Conservation (phyloP, 1,139 yeast species). For the Candida buenavistaensis region DNA sequence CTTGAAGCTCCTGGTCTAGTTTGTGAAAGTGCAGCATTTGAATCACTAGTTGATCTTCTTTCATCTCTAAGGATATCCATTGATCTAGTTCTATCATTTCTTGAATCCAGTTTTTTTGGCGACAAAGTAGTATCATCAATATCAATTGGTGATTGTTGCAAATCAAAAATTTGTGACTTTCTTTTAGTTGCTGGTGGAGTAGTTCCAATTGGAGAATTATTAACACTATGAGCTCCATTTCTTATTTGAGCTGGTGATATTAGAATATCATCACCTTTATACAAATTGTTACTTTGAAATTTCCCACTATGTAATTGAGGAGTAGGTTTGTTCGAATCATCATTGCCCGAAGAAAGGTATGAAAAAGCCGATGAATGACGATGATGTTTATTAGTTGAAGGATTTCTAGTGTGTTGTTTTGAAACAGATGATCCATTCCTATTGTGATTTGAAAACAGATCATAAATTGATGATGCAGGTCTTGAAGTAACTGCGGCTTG, state of each 20-base stretch:
- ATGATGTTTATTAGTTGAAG: slow-evolving; percentile 22
- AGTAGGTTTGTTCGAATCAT: slow-evolving; percentile 5
- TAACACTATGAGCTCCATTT: slow-evolving; percentile 15
- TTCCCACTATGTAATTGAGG: slow-evolving; percentile 4
- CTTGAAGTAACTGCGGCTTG: slow-evolving; percentile 17
- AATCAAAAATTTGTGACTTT: slow-evolving; percentile 9
- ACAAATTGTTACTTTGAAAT: slow-evolving; percentile 9
- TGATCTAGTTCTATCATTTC: slow-evolving; percentile 16
- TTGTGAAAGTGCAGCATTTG: slow-evolving; percentile 7
- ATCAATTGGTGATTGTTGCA: slow-evolving; percentile 21
- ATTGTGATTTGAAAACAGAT: slow-evolving; percentile 30
- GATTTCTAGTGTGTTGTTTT: slow-evolving; percentile 18
- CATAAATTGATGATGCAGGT: slow-evolving; percentile 49
- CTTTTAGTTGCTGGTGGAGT: slow-evolving; percentile 1
- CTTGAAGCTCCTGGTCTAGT: slow-evolving; percentile 22
- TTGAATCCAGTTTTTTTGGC: slow-evolving; percentile 38
- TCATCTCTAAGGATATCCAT: slow-evolving; percentile 22
- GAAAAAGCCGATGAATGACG: slow-evolving; percentile 51
- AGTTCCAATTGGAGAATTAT: slow-evolving; percentile 3
- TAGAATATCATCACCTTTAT: slow-evolving; percentile 11
- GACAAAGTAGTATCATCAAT: slow-evolving; percentile 35
- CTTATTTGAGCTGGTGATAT: slow-evolving; percentile 28
- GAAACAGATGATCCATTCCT: slow-evolving; percentile 27
- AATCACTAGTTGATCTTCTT: slow-evolving; percentile 36
- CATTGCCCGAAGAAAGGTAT: slow-evolving; percentile 33